Percentiles rank a stretch among this genome's conserved stretches.
These are phyloP conservation scores for Candida sonorensis DNA, from an alignment of 805 yeast species.

Conservation along the genomic window DNA sequence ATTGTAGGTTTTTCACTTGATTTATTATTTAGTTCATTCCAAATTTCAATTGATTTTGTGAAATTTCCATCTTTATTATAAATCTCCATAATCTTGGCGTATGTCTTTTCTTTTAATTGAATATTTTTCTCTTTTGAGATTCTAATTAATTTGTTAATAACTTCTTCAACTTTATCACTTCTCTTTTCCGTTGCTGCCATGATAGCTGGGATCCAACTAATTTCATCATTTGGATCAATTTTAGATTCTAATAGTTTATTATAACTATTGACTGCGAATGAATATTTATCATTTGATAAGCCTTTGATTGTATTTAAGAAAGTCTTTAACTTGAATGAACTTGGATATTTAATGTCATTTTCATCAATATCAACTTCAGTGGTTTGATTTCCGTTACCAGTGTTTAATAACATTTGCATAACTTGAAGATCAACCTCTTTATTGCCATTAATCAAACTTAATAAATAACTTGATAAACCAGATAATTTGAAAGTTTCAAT, in stretches of 20 bases:
- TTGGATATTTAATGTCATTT: no score
- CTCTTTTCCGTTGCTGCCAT: slow-evolving; percentile 13
- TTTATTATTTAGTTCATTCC: slow-evolving; percentile 40
- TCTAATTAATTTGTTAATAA: slow-evolving; percentile 12
- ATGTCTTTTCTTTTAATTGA: slow-evolving; percentile 34
- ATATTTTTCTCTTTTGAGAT: slow-evolving; percentile 22
- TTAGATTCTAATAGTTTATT: slow-evolving; percentile 1
- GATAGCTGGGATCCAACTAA: slow-evolving; percentile 8
- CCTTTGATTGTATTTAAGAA: slow-evolving; percentile 2
- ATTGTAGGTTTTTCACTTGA: slow-evolving; percentile 22
- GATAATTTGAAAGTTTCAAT: slow-evolving; percentile 1
- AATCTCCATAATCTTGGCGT: slow-evolving; percentile 39
- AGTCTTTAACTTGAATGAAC: neutral
- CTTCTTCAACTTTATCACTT: slow-evolving; percentile 9
- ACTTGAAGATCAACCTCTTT: slow-evolving; percentile 16
- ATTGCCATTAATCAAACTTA: slow-evolving; percentile 13
- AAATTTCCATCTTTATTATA: slow-evolving; percentile 32
- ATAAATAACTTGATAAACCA: slow-evolving; percentile 10
- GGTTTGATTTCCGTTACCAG: no score
- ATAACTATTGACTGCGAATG: slow-evolving; percentile 5
- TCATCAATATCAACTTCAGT: no score
- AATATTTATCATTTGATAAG: no score
- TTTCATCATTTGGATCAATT: slow-evolving; percentile 17
- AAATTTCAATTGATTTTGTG: slow-evolving; percentile 35
- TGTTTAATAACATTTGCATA: slow-evolving; percentile 4